A percentile compares a stretch with the other conserved stretches of the same genome.
Conservation (phyloP, 768 basidiomycete species). For the Boletus tomentosulus region DNA sequence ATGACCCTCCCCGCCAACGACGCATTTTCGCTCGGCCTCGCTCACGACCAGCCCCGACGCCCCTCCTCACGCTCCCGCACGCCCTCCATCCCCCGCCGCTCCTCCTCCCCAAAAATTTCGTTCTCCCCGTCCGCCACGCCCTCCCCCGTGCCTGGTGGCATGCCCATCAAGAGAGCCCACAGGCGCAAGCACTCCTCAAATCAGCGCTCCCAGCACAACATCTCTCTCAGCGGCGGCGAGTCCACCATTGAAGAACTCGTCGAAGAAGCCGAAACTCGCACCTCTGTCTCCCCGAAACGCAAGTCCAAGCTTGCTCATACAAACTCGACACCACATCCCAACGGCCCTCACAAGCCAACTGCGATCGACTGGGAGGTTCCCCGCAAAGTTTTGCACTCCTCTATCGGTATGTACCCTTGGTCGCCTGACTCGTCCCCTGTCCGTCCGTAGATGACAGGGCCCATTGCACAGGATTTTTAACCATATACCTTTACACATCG, state of each 20-base stretch:
- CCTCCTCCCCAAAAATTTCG: constrained; percentile 46
- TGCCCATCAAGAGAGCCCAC: constrained; percentile 35
- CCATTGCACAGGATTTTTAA: constrained; percentile 52
- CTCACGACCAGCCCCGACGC: constrained; percentile 33
- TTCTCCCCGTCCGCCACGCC: constrained; percentile 29
- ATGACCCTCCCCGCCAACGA: constrained; percentile 35
- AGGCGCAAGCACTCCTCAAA: constrained; percentile 20
- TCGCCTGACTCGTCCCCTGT: neutral
- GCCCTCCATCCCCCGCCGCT: constrained; percentile 33
- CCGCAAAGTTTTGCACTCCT: constrained; percentile 80
- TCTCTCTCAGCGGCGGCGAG: constrained; percentile 9
- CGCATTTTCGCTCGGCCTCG: constrained; percentile 33
- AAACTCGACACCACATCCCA: constrained; percentile 2
- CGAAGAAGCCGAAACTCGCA: constrained; percentile 18
- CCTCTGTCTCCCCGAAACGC: constrained; percentile 17
- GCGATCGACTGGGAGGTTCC: constrained; percentile 85
- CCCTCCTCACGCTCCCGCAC: constrained; percentile 22
- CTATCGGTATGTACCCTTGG: constrained; percentile 63
- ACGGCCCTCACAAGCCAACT: constrained; percentile 11
- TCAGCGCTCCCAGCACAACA: constrained; percentile 23
- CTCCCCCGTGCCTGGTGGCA: constrained; percentile 27
- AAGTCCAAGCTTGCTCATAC: constrained; percentile 12
- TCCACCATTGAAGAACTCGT: constrained; percentile 23
- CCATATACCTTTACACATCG: constrained; percentile 51
- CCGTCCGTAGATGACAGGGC: constrained; percentile 1